Evolutionary conservation across 2,329 filamentous ascomycete species (phyloP), one percentile per base, ranked within the genome.

Genomic region (Furcasterigmium sp.): DNA sequence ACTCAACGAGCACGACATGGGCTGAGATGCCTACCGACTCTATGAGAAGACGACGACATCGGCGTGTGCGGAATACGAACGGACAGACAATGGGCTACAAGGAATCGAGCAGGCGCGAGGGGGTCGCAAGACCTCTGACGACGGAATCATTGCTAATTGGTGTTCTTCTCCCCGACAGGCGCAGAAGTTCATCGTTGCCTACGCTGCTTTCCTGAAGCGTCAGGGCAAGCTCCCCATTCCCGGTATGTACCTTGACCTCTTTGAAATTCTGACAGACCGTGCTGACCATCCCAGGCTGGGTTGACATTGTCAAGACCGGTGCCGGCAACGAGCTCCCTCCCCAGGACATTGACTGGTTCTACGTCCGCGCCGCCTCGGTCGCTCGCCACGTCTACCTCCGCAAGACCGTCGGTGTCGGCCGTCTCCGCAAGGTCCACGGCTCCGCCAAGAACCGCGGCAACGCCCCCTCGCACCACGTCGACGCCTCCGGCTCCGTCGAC

Each of bases 221-320:
- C 87, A 93, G 79, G 88, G 88, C 75, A 91, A 91, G 79, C 85
- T 93, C 59, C 85, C 86, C 67, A 88, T 91, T 64, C 87, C 87
- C 70, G 86, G 87, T 91, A 81, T 67, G 83, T 76, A 34, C 46
- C 37, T 14, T 15, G n/a, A 17, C 38, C 14, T 4, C 8, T 20
- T 37, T 2, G 15, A 5, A 4, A 4, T 39, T 20, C 15, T 23
- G 8, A 10, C 36, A 8, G 23, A 46, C 48, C n/a, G n/a, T 57
- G 48, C 58, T 44, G 37, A n/a, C 37, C 36, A 40, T 42, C 20
- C 39, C 49, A 94, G 90, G 89, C 79, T 97, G 91, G 91, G 91
- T 96, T 72, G 93, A 98, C 71, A 96, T 91, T 65, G 93, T 97
- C 78, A 98, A 98, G 87, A 96, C 91, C 60, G 91, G 89, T 64